Evolutionary conservation across 331 rosid species (phyloP), one percentile per base, ranked within the genome.

Genomic region (Erythrophleum ivorense): DNA sequence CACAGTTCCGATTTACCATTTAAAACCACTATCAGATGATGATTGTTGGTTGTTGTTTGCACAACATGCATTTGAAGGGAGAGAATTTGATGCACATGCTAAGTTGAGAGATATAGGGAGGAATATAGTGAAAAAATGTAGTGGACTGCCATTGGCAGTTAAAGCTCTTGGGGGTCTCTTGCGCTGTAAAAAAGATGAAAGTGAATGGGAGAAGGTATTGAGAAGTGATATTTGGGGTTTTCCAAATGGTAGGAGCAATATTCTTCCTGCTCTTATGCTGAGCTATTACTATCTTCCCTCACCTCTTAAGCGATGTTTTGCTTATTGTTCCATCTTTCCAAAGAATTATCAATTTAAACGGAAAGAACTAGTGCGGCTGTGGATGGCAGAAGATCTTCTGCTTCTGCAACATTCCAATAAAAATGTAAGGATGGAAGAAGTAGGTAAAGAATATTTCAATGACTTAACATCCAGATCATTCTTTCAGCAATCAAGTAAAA

Each of bases 211-310:
- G 49, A 66, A 66, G 49, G 52, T 81, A 52, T 13, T 65, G 85
- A 43, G 18, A 58, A 81, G 84, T 48, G 63, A 66, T 7, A 53
- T 81, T 29, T 81, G 85, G 85, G 69, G 54, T 53, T 74, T 81
- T 19, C 70, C 80, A 81, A 57, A 33, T 2, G 43, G 29, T 40
- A 57, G 36, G 49, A 40, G 71, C 76, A 81, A 75, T 33, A 67
- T 81, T 66, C 76, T 75, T 24, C 85, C 76, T 8, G 85, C 85
- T 81, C 85, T 81, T 3, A 81, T 65, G 18, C 53, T 81, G 79
- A 81, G 84, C 57, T 81, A 74, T 55, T 62, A 73, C 57, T 74
- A 29, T 66, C 76, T 81, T 31, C 85, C 80, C 31, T 81, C 80
- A 7, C 19, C 73, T 74, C 80, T 75, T 0, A 75, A 81, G 9